phyloP scores from a whole-genome alignment of 495 filamentous ascomycete species.

The Trichoderma erinaceum region DNA sequence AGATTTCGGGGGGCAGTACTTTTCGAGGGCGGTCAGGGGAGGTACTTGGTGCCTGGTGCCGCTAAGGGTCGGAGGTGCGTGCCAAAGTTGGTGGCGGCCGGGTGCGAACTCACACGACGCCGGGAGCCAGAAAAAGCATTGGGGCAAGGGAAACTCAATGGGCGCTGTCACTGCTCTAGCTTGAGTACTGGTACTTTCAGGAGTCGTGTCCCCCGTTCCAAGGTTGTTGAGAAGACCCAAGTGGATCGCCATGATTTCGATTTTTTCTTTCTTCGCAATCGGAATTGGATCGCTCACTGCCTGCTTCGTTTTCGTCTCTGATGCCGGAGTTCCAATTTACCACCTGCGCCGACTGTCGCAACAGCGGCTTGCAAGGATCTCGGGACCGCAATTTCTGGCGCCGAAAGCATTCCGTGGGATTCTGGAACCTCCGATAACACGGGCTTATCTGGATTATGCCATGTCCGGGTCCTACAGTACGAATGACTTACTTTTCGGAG shows the following conservation, averaged over 20 bases:
- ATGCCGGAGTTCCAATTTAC: background rate
- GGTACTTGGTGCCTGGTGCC: background rate
- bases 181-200: conserved; percentile 15
- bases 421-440: background rate
- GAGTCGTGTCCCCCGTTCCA: background rate
- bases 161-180: background rate
- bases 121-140: conserved; percentile 1
- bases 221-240: conserved; percentile 16
- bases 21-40: conserved; percentile 7
- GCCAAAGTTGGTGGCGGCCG: background rate
- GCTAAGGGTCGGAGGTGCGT: background rate
- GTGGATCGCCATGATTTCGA: conserved; percentile 7
- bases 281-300: background rate
- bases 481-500: background rate
- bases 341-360: background rate
- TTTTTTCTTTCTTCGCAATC: background rate
- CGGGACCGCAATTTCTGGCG: background rate
- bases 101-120: background rate
- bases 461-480: background rate
- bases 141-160: background rate
- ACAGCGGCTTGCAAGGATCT: background rate
- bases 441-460: conserved; percentile 3
- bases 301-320: background rate
- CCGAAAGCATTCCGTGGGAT: background rate
- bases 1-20: background rate